These are phyloP conservation scores for Quercus berberidifolia DNA, from an alignment of 306 rosid genomes.

Conservation along the genomic window DNA sequence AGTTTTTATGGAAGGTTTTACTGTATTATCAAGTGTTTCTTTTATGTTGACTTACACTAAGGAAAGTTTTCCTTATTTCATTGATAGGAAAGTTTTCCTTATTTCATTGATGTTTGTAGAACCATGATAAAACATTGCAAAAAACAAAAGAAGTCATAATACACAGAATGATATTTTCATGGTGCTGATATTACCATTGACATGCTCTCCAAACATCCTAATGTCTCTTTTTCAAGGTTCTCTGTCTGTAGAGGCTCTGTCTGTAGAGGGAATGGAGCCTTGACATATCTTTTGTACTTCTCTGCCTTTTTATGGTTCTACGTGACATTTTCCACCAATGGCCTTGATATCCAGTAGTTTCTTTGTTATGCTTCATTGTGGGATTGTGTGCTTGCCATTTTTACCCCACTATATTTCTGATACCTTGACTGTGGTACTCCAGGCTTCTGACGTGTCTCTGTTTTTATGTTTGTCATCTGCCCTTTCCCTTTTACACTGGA, in stretches of 20 bases:
- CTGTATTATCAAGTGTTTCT: background rate
- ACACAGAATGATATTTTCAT: background rate
- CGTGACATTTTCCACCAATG: background rate
- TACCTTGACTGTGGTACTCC: background rate
- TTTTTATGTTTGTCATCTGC: background rate
- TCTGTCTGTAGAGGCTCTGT: background rate
- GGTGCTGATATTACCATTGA: background rate
- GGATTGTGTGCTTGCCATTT: background rate
- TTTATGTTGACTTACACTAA: background rate
- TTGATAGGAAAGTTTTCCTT: background rate
- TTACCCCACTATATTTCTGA: background rate
- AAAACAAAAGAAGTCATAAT: background rate
- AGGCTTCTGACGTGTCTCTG: background rate
- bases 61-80: background rate
- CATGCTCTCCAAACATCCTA: background rate
- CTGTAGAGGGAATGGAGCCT: background rate
- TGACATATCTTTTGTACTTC: background rate
- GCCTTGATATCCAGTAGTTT: background rate
- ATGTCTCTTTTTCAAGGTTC: background rate
- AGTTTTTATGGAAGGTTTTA: background rate
- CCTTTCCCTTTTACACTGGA: background rate
- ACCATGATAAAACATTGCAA: background rate
- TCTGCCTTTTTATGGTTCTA: background rate
- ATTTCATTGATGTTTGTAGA: background rate
- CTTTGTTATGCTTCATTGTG: background rate